A percentile compares a stretch with the other conserved stretches of the same genome.
These are phyloP conservation scores for Stevia rebaudiana DNA, from an alignment of 140 eudicot species.

Conservation along the genomic window DNA sequence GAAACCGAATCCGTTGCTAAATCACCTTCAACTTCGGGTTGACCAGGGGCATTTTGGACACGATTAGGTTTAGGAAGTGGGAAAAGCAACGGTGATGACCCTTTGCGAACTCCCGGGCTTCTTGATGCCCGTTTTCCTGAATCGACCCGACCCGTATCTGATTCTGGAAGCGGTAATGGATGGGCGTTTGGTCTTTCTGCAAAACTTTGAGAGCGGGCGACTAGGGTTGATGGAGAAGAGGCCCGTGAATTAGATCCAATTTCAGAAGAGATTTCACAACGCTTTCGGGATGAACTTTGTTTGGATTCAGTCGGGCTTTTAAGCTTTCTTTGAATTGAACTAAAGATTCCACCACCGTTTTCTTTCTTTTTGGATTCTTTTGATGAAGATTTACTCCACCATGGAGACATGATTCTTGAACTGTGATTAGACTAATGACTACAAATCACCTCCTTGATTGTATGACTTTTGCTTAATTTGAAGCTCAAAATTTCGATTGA, in stretches of 20 bases:
- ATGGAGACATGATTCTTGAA: constrained; percentile 52
- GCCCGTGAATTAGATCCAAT: constrained; percentile 52
- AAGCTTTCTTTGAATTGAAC: constrained; percentile 59
- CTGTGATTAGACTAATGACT: constrained; percentile 14
- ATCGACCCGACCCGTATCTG: constrained; percentile 29
- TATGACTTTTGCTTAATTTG: constrained; percentile 2
- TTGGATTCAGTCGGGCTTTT: constrained; percentile 48
- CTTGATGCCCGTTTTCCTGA: constrained; percentile 45
- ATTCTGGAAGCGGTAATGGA: constrained; percentile 73
- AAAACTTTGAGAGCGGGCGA: constrained; percentile 61
- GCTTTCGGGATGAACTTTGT: constrained; percentile 41
- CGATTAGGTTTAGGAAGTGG: constrained; percentile 52
- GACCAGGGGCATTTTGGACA: constrained; percentile 34
- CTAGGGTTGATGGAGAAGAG: constrained; percentile 54
- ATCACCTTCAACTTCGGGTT: constrained; percentile 54
- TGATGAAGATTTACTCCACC: constrained; percentile 89
- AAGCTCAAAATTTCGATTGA: constrained; percentile 12
- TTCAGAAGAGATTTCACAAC: constrained; percentile 40
- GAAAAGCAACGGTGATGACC: constrained; percentile 38
- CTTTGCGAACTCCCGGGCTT: constrained; percentile 33
- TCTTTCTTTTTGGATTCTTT: constrained; percentile 65
- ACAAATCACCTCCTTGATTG: constrained; percentile 1
- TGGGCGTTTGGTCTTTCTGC: constrained; percentile 56
- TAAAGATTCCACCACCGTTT: constrained; percentile 51
- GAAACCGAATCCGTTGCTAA: constrained; percentile 47